These are phyloP conservation scores for Zygosaccharomyces sapae DNA, from an alignment of 1,139 yeast species.

Conservation along the genomic window DNA sequence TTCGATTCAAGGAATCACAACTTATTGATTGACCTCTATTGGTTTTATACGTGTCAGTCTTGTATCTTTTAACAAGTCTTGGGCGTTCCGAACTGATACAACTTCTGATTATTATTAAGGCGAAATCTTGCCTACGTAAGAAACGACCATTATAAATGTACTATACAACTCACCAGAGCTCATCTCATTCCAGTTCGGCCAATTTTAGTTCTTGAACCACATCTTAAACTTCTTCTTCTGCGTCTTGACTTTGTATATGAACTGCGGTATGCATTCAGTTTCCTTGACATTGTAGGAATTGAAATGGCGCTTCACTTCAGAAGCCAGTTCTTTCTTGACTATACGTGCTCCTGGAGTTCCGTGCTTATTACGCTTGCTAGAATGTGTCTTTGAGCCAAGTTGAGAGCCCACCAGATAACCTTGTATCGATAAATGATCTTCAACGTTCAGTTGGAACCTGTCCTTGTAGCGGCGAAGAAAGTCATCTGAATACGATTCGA, in stretches of 20 bases:
- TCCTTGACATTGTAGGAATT: constrained; percentile 29
- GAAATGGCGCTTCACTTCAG: constrained; percentile 32
- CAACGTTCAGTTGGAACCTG: constrained; percentile 26
- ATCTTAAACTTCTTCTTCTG: constrained; percentile 33
- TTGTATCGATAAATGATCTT: constrained; percentile 32
- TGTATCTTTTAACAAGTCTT: not conserved
- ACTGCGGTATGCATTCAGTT: constrained; percentile 35
- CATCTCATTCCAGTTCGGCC: no score
- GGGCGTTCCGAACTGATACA: not conserved
- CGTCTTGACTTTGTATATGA: constrained; percentile 36
- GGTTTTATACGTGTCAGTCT: not conserved
- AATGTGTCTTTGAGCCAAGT: constrained; percentile 32
- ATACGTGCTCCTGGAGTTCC: constrained; percentile 23
- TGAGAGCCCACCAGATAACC: constrained; percentile 35
- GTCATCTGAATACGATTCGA: constrained; percentile 31
- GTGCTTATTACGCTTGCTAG: constrained; percentile 25
- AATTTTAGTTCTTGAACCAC: constrained; percentile 28
- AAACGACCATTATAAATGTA: constrained; percentile 1
- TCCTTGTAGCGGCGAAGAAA: constrained; percentile 36
- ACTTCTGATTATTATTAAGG: constrained; percentile 2
- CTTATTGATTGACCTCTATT: no score
- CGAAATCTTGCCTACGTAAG: constrained; percentile 1
- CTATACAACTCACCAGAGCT: not conserved
- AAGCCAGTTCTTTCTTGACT: constrained; percentile 28
- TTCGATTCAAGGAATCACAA: not conserved